Evolutionary conservation across 2,329 filamentous ascomycete genomes (phyloP).

Genomic region (Ascocoryne sarcoides): DNA sequence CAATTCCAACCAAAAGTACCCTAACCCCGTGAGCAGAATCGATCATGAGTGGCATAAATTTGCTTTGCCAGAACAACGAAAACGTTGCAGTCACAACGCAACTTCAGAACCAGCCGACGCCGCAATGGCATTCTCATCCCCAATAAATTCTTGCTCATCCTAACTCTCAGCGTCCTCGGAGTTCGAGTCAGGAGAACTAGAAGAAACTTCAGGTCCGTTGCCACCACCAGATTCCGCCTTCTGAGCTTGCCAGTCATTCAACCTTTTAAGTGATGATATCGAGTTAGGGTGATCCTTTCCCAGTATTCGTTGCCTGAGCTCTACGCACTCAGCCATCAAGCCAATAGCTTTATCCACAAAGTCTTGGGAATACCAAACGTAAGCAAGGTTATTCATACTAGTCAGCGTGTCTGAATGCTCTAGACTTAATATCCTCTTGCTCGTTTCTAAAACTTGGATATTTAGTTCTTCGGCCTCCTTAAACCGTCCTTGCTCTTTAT

Average conservation of each 20-base stretch:
- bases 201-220: too few relatives aligned
- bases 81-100: slow-evolving; percentile 30
- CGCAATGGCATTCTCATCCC: slow-evolving; percentile 4
- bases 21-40: too few relatives aligned
- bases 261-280: background rate
- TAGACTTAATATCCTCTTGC: background rate
- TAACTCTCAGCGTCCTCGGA: slow-evolving; percentile 19
- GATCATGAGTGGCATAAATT: too few relatives aligned
- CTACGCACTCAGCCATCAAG: slow-evolving; percentile 5
- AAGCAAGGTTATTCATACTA: slow-evolving; percentile 4
- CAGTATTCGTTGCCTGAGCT: slow-evolving; percentile 4
- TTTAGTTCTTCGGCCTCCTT: background rate
- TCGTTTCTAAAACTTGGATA: background rate
- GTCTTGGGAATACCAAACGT: background rate
- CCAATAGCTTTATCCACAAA: slow-evolving; percentile 6
- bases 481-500: background rate
- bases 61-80: slow-evolving; percentile 17
- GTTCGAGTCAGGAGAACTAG: slow-evolving; percentile 30
- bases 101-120: slow-evolving; percentile 1
- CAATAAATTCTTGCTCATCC: slow-evolving; percentile 9
- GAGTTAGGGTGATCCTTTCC: slow-evolving; percentile 5
- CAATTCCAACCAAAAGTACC: too few relatives aligned
- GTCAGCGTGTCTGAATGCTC: slow-evolving; percentile 5
- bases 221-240: too few relatives aligned
- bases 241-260: too few relatives aligned